Conservation (phyloP, 2,329 filamentous ascomycete species). For the Calycina herbarum region DNA sequence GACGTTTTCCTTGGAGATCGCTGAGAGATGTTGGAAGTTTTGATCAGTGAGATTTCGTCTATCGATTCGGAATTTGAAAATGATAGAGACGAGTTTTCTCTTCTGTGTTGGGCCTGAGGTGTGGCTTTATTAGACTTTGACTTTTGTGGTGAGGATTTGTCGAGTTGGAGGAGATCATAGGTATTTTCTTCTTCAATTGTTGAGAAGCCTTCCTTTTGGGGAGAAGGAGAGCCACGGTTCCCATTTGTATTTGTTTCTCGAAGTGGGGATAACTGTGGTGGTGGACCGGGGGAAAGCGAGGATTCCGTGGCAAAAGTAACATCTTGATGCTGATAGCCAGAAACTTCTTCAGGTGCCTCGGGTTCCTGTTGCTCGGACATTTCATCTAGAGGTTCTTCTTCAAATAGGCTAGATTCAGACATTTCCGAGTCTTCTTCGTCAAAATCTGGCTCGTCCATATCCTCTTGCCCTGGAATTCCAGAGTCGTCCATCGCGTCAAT, state of each 20-base stretch:
- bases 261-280: conserved; percentile 47
- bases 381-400: conserved; percentile 46
- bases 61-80: conserved; percentile 9
- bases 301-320: conserved; percentile 29
- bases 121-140: conserved; percentile 23
- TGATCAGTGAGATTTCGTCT: conserved; percentile 29
- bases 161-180: conserved; percentile 43
- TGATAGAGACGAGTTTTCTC: conserved; percentile 18
- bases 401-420: conserved; percentile 45
- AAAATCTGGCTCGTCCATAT: conserved; percentile 33
- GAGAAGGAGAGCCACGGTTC: conserved; percentile 30
- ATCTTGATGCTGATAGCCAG: conserved; percentile 33
- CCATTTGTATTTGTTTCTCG: conserved; percentile 36
- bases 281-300: conserved; percentile 29
- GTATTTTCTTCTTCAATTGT: conserved; percentile 51
- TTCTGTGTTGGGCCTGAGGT: conserved; percentile 19
- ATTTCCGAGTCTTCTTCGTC: conserved; percentile 32
- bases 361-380: conserved; percentile 18
- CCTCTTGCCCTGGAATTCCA: conserved; percentile 22
- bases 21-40: conserved; percentile 22
- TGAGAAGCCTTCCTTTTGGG: conserved; percentile 44
- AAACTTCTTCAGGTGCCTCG: conserved; percentile 24
- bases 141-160: conserved; percentile 38
- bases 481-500: conserved; percentile 39
- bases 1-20: conserved; percentile 19